Evolutionary conservation across 2,329 filamentous ascomycete genomes (phyloP).

Genomic region (Thielaviopsis punctulata): DNA sequence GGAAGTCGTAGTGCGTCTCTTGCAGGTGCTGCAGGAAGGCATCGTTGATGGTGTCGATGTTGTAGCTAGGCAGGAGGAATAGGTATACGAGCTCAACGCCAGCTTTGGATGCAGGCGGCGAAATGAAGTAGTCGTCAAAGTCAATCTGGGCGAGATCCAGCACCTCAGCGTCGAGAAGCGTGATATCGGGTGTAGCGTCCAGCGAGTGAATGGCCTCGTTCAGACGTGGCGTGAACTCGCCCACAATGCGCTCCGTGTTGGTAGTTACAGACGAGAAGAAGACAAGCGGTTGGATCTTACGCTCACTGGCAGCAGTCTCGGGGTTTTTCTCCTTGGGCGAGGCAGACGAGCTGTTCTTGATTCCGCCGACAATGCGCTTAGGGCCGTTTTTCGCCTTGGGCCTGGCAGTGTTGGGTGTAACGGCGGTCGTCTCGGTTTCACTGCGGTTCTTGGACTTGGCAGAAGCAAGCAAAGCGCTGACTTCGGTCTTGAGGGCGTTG

Average conservation of each 20-base stretch:
- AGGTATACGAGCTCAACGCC: slow-evolving; percentile 61
- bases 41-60: slow-evolving; percentile 83
- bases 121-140: slow-evolving; percentile 83
- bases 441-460: not conserved
- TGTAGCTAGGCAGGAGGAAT: slow-evolving; percentile 76
- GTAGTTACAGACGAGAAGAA: slow-evolving; percentile 86
- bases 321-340: slow-evolving; percentile 12
- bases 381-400: slow-evolving; percentile 19
- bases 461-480: no score
- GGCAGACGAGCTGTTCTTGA: slow-evolving; percentile 20
- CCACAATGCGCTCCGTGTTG: slow-evolving; percentile 59
- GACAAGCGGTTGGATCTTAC: slow-evolving; percentile 52
- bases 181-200: slow-evolving; percentile 13
- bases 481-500: not conserved
- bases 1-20: slow-evolving; percentile 92
- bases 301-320: slow-evolving; percentile 18
- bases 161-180: slow-evolving; percentile 41
- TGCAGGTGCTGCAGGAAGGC: slow-evolving; percentile 73
- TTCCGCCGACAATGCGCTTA: slow-evolving; percentile 30
- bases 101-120: slow-evolving; percentile 43
- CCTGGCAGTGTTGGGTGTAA: slow-evolving; percentile 18
- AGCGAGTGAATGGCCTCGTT: slow-evolving; percentile 34
- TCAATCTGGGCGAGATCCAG: slow-evolving; percentile 74
- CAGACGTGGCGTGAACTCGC: slow-evolving; percentile 41
- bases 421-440: slow-evolving; percentile 13